phyloP scores from a whole-genome alignment of 2,329 filamentous ascomycete species.

The Akanthomyces uredinophilus region DNA sequence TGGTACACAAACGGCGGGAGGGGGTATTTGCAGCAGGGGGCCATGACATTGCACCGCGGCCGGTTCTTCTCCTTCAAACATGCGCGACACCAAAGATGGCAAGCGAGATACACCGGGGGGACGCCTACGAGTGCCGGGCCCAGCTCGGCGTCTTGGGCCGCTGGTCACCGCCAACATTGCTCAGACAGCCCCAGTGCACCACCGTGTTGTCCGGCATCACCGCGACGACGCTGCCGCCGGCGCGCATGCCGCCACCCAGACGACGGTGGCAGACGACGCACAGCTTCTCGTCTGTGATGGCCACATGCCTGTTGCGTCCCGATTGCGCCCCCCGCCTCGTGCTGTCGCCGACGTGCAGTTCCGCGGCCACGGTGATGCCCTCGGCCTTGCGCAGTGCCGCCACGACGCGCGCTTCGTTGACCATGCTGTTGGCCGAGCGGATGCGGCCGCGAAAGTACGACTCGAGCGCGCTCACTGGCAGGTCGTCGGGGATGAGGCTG shows the following conservation, averaged over 20 bases:
- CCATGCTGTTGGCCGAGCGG: constrained; percentile 72
- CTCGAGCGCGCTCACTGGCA: constrained; percentile 75
- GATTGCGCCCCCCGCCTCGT: constrained; percentile 36
- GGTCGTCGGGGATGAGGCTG: constrained; percentile 72
- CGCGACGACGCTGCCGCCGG: constrained; percentile 81
- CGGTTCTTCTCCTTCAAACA: neutral
- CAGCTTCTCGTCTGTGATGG: constrained; percentile 80
- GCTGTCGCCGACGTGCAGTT: constrained; percentile 60
- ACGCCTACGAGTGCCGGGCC: constrained; percentile 31
- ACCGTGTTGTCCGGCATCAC: constrained; percentile 80
- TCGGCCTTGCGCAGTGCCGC: constrained; percentile 72
- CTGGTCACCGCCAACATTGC: constrained; percentile 30
- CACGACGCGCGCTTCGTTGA: constrained; percentile 76
- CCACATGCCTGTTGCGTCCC: constrained; percentile 60
- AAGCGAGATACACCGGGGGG: constrained; percentile 13
- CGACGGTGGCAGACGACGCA: constrained; percentile 93
- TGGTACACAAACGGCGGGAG: constrained; percentile 3
- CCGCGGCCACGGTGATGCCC: constrained; percentile 69
- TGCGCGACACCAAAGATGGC: neutral
- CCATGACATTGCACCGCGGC: constrained; percentile 4
- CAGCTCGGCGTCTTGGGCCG: constrained; percentile 27
- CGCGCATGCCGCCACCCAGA: constrained; percentile 75
- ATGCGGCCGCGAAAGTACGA: constrained; percentile 92
- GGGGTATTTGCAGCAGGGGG: constrained; percentile 14
- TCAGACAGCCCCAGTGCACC: constrained; percentile 76